Conservation (phyloP, 2,329 filamentous ascomycete genomes). For the Pestalotiopsis sp. region DNA sequence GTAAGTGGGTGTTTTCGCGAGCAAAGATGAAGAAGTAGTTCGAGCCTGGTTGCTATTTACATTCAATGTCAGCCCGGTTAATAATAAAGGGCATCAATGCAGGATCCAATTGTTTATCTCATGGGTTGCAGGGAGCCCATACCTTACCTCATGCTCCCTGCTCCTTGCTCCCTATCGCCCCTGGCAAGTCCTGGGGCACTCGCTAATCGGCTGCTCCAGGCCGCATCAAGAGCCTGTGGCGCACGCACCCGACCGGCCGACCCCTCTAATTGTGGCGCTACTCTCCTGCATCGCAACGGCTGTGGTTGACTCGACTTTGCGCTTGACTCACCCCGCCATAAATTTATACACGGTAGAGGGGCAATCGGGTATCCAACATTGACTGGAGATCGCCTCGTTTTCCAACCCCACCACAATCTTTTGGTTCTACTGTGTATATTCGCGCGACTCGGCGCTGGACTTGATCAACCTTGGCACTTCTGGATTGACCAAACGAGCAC, state of each 20-base stretch:
- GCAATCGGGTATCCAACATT: background rate
- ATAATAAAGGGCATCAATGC: conserved; percentile 7
- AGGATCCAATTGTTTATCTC: conserved; percentile 12
- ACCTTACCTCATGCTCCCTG: conserved; percentile 1
- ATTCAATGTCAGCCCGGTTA: background rate
- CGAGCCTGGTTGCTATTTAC: conserved; percentile 14
- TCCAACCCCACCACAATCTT: background rate
- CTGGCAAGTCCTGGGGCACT: background rate
- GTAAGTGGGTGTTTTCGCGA: background rate
- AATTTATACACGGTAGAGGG: conserved; percentile 12
- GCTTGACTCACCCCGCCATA: conserved; percentile 24
- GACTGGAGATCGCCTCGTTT: conserved; percentile 3
- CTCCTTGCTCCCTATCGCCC: background rate
- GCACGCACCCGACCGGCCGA: background rate
- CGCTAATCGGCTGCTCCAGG: background rate
- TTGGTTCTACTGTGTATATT: background rate
- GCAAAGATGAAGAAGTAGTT: background rate
- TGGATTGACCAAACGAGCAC: background rate
- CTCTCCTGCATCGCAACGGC: background rate
- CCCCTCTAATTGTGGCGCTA: conserved; percentile 17
- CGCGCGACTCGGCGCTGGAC: background rate
- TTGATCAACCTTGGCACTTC: background rate
- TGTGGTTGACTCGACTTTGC: conserved; percentile 2
- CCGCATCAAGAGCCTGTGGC: background rate
- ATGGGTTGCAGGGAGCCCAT: conserved; percentile 5